Conservation (phyloP, 306 rosid species). For the Prunus padus region DNA sequence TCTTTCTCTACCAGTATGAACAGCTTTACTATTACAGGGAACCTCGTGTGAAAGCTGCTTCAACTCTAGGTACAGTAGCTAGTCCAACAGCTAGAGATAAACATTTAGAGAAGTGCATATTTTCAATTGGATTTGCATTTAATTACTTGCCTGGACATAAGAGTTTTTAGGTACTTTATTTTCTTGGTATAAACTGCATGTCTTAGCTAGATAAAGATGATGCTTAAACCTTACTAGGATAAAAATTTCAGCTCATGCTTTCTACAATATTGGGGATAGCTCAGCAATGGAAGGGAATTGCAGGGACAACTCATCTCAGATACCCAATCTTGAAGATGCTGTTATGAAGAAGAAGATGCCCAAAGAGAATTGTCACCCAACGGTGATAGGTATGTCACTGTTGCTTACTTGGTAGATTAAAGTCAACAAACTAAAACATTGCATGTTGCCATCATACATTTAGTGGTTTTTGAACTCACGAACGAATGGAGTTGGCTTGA, state of each 20-base stretch:
- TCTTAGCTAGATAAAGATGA: neutral
- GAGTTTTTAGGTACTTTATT: neutral
- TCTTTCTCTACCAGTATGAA: slow-evolving; percentile 34
- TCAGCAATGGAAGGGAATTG: slow-evolving; percentile 7
- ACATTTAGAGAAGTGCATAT: neutral
- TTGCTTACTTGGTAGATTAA: slow-evolving; percentile 1
- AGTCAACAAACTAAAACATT: neutral
- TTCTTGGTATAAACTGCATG: neutral
- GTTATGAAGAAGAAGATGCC: slow-evolving; percentile 8
- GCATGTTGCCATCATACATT: neutral
- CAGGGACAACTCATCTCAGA: neutral
- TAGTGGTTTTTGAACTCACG: neutral
- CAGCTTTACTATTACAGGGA: slow-evolving; percentile 35
- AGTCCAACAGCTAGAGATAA: neutral
- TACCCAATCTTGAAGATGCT: neutral
- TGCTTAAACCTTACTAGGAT: neutral
- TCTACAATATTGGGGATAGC: slow-evolving; percentile 10
- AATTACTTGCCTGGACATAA: neutral
- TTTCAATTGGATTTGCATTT: neutral
- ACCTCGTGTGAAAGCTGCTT: slow-evolving; percentile 13
- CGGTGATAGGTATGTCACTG: slow-evolving; percentile 10
- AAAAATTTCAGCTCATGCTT: slow-evolving; percentile 12
- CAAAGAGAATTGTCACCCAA: neutral
- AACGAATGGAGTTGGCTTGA: neutral
- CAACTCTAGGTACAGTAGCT: slow-evolving; percentile 9